A percentile compares a stretch with the other conserved stretches of the same genome.
These are phyloP conservation scores for Tetragonia tetragonoides DNA, from an alignment of 148 eudicot species.

Conservation along the genomic window DNA sequence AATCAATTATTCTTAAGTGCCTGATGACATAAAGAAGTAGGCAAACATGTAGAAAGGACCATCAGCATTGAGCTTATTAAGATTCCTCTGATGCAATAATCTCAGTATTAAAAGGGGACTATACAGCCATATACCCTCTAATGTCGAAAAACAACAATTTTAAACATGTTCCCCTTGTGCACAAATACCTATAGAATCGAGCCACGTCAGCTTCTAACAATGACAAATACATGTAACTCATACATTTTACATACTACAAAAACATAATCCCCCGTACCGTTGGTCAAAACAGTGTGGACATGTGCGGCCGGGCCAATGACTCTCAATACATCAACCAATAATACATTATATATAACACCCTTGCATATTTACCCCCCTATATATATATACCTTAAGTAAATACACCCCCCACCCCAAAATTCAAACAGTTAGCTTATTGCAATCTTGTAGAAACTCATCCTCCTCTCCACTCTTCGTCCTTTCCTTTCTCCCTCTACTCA, in stretches of 20 bases:
- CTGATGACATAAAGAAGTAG: slow-evolving; percentile 26
- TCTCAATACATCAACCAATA: slow-evolving; percentile 17
- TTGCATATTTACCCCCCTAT: slow-evolving; percentile 3
- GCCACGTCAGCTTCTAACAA: slow-evolving; percentile 19
- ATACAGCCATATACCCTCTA: not conserved
- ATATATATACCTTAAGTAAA: slow-evolving; percentile 6
- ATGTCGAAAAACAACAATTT: slow-evolving; percentile 6
- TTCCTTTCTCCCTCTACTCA: not conserved
- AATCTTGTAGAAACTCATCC: not conserved
- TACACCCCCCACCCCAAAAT: not conserved
- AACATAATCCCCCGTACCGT: slow-evolving; percentile 19
- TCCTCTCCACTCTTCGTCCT: not conserved
- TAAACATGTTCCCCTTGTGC: slow-evolving; percentile 24
- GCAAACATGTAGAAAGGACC: slow-evolving; percentile 29
- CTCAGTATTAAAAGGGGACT: slow-evolving; percentile 13
- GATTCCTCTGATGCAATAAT: slow-evolving; percentile 25
- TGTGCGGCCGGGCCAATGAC: slow-evolving; percentile 27
- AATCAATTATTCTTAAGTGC: slow-evolving; percentile 20
- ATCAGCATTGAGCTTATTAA: slow-evolving; percentile 24
- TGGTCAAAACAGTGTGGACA: slow-evolving; percentile 40
- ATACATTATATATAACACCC: not conserved
- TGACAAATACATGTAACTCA: slow-evolving; percentile 23
- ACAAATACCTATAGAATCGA: slow-evolving; percentile 33
- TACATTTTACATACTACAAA: not conserved
- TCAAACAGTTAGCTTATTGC: not conserved